Base-by-base conservation (phyloP, 305 asterid genomes). In the Ruellia speciosa region DNA sequence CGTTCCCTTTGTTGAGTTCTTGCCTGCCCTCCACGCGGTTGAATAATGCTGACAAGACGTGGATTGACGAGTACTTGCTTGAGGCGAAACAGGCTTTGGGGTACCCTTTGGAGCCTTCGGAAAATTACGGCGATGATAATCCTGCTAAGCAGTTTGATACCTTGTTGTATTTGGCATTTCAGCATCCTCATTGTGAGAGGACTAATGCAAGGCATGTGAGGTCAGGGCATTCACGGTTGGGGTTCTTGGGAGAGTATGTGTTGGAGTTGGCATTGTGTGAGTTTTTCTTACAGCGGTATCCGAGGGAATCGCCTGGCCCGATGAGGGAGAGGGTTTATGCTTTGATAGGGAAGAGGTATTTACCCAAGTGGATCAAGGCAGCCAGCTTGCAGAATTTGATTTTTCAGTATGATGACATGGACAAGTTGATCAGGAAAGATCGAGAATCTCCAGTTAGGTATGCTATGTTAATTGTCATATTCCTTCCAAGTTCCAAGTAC, bases 301-400 rank as follows among this genome's bases (percentile, higher is more conserved):
- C 97, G 8, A 84, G 96, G 81, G 99, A 92, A 47, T 84, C 97
- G 0, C 97, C 99, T 0, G 97, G 97, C 19, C 99, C 99, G 2
- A 86, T 88, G 97, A 81, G 99, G 84, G 99, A 92, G 76, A 84
- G 99, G 70, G 96, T 86, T 43, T 88, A 69, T 73, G 94, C 88
- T 37, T 37, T 92, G 70, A 86, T 86, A 63, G 99, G 99, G 77
- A 92, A 92, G 80, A 86, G 89, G 77, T 88, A 60, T 69, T 62
- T 88, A 75, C 99, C 99, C 20, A 81, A 64, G 74, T 88, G 85
- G 97, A 73, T 88, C 19, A 92, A 76, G 66, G 85, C 80, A 43
- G 97, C 99, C 28, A 74, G 93, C 72, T 82, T 92, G 94, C 94
- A 86, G 66, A 92, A 92, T 79, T 79, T 92, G 78, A 58, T 92